Percentiles rank a stretch among this genome's conserved stretches.
phyloP scores from a whole-genome alignment of 1,284 basidiomycete genomes.

The Puccinia hordei region DNA sequence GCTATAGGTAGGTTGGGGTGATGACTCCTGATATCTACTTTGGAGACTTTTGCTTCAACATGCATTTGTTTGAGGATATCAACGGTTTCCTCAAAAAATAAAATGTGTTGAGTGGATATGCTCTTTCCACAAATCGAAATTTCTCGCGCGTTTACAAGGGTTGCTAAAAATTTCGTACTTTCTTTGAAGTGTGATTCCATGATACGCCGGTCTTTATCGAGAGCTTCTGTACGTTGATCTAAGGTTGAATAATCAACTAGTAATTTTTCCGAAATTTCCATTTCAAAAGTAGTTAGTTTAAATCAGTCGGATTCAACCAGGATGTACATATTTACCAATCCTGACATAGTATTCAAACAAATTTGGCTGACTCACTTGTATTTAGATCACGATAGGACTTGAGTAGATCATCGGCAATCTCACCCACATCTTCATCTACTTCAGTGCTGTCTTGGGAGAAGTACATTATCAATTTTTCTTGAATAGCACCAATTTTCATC shows the following conservation, averaged over 20 bases:
- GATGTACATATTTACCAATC: not conserved
- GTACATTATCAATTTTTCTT: not conserved
- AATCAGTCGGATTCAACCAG: not conserved
- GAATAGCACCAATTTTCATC: not conserved
- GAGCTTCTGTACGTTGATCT: not conserved
- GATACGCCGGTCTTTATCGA: not conserved
- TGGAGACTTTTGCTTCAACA: not conserved
- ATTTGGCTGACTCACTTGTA: not conserved
- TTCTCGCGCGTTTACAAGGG: not conserved
- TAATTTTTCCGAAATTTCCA: not conserved
- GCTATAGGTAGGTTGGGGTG: not conserved
- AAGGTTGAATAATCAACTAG: not conserved
- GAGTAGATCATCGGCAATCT: not conserved
- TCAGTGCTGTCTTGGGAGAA: not conserved
- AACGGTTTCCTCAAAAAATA: not conserved
- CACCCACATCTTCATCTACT: not conserved
- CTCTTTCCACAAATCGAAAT: not conserved
- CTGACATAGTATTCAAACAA: not conserved
- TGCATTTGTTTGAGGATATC: not conserved
- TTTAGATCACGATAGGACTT: not conserved
- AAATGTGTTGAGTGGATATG: not conserved
- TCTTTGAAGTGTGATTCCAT: not conserved
- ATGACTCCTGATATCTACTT: not conserved
- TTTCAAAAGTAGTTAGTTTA: not conserved
- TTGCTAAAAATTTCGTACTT: not conserved